Evolutionary conservation across 495 filamentous ascomycete species (phyloP), one percentile per base, ranked within the genome.

Genomic region (Xylaria acuta): DNA sequence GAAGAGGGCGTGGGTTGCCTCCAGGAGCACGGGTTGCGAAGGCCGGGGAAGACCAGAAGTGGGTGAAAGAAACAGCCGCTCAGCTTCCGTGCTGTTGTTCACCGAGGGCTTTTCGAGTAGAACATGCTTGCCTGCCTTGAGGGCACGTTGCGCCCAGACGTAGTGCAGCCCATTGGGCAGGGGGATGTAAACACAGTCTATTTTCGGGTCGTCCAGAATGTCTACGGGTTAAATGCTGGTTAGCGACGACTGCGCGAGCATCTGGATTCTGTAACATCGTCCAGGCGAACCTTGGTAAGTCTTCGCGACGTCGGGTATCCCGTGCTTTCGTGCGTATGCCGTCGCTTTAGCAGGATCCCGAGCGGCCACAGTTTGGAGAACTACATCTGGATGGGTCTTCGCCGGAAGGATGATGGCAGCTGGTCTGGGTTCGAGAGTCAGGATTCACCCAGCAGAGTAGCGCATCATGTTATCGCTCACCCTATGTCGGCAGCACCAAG

Each of bases 1-100:
- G 75, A 90, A 92, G 18, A 80, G 77, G 70, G 80, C 81, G 75
- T 90, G 88, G 58, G 89, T 84, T 7, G 89, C 90, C 77, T 92
- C 91, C 3, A 92, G 82, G 0, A 91, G 74, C 12, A 92, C 83
- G 1, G 80, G 80, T 3, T 75, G 74, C 25, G 60, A 62, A 25
- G 76, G 72, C 11, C 81, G 79, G 83, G 11, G 84, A 16, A 64
- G 4, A 30, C 3, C n/a, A 12, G 60, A 14, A 79, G 6, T 75
- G 77, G 18, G 79, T 30, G 75, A 74, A 60, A 74, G 74, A 78
- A 88, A 87, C 51, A 89, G 77, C 5, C 72, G 66, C 41, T 74
- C 73, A 18, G 87, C 87, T 74, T 89, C 86, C 8, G 63, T 69
- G 36, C 80, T 74, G 74, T 89, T 91, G 36, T 84, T 84, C 3